These are phyloP conservation scores for Hamamelis virginiana DNA, from an alignment of 164 flowering plant genomes.

Conservation along the genomic window DNA sequence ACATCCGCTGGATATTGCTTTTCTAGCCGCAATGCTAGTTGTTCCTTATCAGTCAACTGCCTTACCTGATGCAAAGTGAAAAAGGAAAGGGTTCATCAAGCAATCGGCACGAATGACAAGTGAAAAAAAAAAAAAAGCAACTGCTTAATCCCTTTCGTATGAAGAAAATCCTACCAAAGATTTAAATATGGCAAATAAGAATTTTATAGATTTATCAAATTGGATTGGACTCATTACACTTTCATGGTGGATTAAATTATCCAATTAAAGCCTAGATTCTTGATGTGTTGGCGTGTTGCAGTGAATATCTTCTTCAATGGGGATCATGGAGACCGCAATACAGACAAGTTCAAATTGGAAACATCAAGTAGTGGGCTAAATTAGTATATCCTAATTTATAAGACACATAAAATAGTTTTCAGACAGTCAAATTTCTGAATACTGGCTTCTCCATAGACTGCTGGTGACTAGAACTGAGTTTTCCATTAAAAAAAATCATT, in stretches of 20 bases:
- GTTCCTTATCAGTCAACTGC: conserved; percentile 72
- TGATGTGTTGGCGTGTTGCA: neutral
- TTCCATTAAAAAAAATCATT: neutral
- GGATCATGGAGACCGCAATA: neutral
- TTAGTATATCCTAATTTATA: neutral
- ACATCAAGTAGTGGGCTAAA: neutral
- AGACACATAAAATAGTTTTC: neutral
- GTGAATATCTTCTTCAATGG: neutral
- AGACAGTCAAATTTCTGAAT: neutral
- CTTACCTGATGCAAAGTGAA: conserved; percentile 43
- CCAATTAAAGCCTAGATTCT: neutral
- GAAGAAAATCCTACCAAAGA: neutral
- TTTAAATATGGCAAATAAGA: neutral
- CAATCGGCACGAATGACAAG: neutral
- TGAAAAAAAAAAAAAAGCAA: neutral
- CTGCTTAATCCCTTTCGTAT: neutral
- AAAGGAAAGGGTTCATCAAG: neutral
- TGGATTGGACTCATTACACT: neutral
- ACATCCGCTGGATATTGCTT: conserved; percentile 82
- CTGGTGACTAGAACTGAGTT: neutral
- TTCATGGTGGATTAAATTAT: neutral
- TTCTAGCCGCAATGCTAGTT: conserved; percentile 59
- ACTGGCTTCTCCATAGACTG: neutral
- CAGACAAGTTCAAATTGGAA: neutral
- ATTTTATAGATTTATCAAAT: neutral